phyloP scores from a whole-genome alignment of 768 basidiomycete species.

The Boletus rubropictus region DNA sequence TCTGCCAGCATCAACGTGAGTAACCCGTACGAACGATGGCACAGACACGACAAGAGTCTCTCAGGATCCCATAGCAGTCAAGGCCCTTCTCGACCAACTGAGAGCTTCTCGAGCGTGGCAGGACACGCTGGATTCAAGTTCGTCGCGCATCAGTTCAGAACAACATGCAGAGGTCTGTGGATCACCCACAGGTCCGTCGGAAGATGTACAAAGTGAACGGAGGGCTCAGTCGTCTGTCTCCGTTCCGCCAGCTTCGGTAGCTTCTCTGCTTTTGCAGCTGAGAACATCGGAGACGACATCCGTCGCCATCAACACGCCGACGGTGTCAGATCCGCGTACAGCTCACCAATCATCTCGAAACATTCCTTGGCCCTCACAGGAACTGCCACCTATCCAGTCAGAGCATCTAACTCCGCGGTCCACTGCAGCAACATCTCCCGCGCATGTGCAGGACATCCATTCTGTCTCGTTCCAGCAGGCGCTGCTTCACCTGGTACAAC shows the following conservation, averaged over 20 bases:
- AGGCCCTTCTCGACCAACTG: constrained; percentile 66
- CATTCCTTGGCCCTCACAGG: constrained; percentile 11
- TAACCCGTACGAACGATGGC: neutral
- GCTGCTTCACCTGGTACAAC: constrained; percentile 55
- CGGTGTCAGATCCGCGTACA: constrained; percentile 7
- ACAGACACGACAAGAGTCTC: neutral
- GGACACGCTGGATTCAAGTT: constrained; percentile 31
- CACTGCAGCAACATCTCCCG: constrained; percentile 2
- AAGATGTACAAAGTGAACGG: constrained; percentile 5
- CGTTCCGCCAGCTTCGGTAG: constrained; percentile 41
- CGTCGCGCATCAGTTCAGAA: constrained; percentile 1
- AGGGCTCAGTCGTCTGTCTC: neutral
- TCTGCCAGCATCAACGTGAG: constrained; percentile 59
- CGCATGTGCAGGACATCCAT: constrained; percentile 35
- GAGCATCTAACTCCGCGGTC: constrained; percentile 14
- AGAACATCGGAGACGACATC: constrained; percentile 31
- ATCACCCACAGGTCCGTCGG: constrained; percentile 5
- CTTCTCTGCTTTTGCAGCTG: constrained; percentile 58
- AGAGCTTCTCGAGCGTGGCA: constrained; percentile 67
- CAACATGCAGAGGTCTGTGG: constrained; percentile 2
- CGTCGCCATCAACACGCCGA: constrained; percentile 6
- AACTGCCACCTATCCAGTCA: constrained; percentile 5
- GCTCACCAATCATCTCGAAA: constrained; percentile 9
- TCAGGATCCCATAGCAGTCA: constrained; percentile 62
- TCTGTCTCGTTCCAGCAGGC: constrained; percentile 63